These are phyloP conservation scores for Cylindrotheca fusiformis DNA, from an alignment of 108 stramenopile genomes.

Conservation along the genomic window DNA sequence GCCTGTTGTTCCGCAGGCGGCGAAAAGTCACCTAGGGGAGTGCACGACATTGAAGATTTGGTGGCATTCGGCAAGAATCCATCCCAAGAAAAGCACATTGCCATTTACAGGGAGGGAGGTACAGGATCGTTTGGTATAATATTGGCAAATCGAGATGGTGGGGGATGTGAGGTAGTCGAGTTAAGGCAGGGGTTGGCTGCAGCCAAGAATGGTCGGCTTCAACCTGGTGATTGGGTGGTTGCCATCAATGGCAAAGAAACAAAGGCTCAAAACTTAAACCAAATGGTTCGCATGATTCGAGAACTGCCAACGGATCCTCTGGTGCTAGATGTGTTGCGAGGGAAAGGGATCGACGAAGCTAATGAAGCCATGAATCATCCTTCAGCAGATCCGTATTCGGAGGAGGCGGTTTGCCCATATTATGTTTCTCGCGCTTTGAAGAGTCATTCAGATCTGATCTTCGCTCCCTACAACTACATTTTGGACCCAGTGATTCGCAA, in stretches of 20 bases:
- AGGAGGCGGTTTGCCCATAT: slow-evolving; percentile 83
- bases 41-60: slow-evolving; percentile 81
- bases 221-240: slow-evolving; percentile 48
- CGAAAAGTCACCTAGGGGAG: slow-evolving; percentile 58
- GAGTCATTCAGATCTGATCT: slow-evolving; percentile 82
- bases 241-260: slow-evolving; percentile 49
- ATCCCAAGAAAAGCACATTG: slow-evolving; percentile 40
- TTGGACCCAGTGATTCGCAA: slow-evolving; percentile 82
- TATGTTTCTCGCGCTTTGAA: slow-evolving; percentile 67
- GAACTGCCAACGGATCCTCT: slow-evolving; percentile 39
- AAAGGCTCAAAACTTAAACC: slow-evolving; percentile 10
- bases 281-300: slow-evolving; percentile 22
- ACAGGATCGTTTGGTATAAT: slow-evolving; percentile 46
- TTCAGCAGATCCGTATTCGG: slow-evolving; percentile 38
- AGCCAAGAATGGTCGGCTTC: slow-evolving; percentile 33
- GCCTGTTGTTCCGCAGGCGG: slow-evolving; percentile 56
- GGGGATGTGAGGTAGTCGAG: slow-evolving; percentile 25
- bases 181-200: slow-evolving; percentile 29
- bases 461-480: slow-evolving; percentile 96
- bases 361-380: not conserved
- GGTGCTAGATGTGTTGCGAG: slow-evolving; percentile 39
- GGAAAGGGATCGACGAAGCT: not conserved
- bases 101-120: slow-evolving; percentile 50
- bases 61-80: slow-evolving; percentile 66
- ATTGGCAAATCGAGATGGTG: slow-evolving; percentile 16